Evolutionary conservation across 2,329 filamentous ascomycete species (phyloP), one percentile per base, ranked within the genome.

Genomic region (Thielaviopsis ethacetica): DNA sequence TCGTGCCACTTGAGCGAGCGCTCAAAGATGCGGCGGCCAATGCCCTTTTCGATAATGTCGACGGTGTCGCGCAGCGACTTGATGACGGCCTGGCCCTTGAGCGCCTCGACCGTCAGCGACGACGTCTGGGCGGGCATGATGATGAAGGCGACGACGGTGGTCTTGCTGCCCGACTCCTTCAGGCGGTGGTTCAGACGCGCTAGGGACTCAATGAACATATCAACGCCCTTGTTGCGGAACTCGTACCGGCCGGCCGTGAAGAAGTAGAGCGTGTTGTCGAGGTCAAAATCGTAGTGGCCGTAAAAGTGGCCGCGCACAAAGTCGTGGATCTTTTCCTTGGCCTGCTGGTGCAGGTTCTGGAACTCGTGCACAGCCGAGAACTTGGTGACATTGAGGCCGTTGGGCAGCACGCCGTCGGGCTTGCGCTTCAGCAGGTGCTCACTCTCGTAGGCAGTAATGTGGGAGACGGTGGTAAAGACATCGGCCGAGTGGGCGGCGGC

Each of bases 331-430:
- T 95, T 95, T 72, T 95, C 88, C 76, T 97, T 97, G 67, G 90
- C 86, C 70, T 93, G 87, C 68, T 95, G 90, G 73, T 97, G 93
- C 68, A 98, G 73, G 69, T 98, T 98, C 72, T 98, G 93, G 76
- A 97, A 97, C 72, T 98, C 93, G 76, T 98, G 93, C 67, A 96
- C 91, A 6, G 93, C 93, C 9, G 91, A 91, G 75, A 97, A 97
- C 72, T 97, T 97, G 72, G 91, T 96, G 62, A 98, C 93, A 67
- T 98, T 98, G 67, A 98, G 78, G 63, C 93, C 93, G 67, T 98
- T 98, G 65, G 93, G 93, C 65, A 97, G 73, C 6, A 98, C 93
- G 50, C 93, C 93, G 66, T 98, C 93, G 0, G 93, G 93, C 74
- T 97, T 97, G 64, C 93, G 86, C 80, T 97, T 97, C 64, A 98